A percentile compares a stretch with the other conserved stretches of the same genome.
phyloP scores from a whole-genome alignment of 2,329 filamentous ascomycete genomes.

The Scedosporium dehoogii region DNA sequence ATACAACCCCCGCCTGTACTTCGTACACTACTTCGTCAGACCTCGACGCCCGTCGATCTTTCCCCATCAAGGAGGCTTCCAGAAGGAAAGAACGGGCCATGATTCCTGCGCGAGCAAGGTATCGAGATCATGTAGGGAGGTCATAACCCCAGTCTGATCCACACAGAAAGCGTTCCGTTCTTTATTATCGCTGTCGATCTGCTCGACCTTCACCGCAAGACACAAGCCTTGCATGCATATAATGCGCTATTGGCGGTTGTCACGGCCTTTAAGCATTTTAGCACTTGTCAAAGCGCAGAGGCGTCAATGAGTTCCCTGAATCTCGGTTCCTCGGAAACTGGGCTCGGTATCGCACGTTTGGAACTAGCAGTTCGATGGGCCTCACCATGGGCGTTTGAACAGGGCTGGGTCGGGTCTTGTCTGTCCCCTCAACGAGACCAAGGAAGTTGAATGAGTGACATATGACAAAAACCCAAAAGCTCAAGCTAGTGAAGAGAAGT shows the following conservation, averaged over 20 bases:
- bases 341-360: neutral
- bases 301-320: neutral
- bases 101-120: neutral
- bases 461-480: neutral
- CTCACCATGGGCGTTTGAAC: too few relatives aligned
- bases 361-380: neutral
- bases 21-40: neutral
- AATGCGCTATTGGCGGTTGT: neutral
- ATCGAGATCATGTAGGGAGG: neutral
- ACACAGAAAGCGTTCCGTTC: neutral
- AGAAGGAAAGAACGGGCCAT: constrained; percentile 1
- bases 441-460: too few relatives aligned
- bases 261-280: neutral
- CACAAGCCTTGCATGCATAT: neutral
- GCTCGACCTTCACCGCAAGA: neutral
- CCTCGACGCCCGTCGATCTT: neutral
- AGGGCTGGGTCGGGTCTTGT: too few relatives aligned
- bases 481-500: neutral
- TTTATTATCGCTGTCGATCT: neutral
- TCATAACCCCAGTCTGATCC: neutral
- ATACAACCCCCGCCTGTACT: neutral
- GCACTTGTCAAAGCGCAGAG: neutral
- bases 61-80: constrained; percentile 3
- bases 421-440: too few relatives aligned
- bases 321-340: neutral